A percentile compares a stretch with the other conserved stretches of the same genome.
Evolutionary conservation across 345 rosid species (phyloP).

Genomic region (Laguncularia racemosa): DNA sequence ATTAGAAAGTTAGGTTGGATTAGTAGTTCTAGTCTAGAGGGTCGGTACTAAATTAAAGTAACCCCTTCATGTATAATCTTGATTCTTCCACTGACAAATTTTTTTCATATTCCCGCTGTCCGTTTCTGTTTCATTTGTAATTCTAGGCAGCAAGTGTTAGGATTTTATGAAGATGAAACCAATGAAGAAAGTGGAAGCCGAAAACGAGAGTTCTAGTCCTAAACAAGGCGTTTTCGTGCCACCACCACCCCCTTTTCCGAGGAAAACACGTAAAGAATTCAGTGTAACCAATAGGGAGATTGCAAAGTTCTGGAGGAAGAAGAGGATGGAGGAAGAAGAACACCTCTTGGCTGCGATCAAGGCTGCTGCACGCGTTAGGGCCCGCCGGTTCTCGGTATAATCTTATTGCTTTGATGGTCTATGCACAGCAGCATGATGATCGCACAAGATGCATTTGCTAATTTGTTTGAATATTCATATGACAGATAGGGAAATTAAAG

Average conservation of each 20-base stretch:
- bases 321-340: conserved; percentile 62
- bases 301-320: conserved; percentile 75
- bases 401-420: neutral
- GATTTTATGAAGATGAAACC: conserved; percentile 28
- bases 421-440: too few species aligned
- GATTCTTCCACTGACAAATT: too few species aligned
- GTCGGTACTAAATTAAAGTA: too few species aligned
- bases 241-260: conserved; percentile 32
- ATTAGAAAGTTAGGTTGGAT: too few species aligned
- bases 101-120: too few species aligned
- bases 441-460: neutral
- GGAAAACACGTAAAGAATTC: conserved; percentile 17
- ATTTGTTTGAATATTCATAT: neutral
- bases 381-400: conserved; percentile 59
- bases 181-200: conserved; percentile 15
- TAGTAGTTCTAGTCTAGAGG: too few species aligned
- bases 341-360: conserved; percentile 89
- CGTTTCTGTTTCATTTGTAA: too few species aligned
- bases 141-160: too few species aligned
- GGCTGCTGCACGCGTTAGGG: conserved; percentile 76
- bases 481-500: neutral
- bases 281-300: conserved; percentile 77
- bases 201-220: conserved; percentile 12
- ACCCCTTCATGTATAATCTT: too few species aligned
- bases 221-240: conserved; percentile 27